Evolutionary conservation across 306 rosid genomes (phyloP).

Genomic region (Myrica gale): DNA sequence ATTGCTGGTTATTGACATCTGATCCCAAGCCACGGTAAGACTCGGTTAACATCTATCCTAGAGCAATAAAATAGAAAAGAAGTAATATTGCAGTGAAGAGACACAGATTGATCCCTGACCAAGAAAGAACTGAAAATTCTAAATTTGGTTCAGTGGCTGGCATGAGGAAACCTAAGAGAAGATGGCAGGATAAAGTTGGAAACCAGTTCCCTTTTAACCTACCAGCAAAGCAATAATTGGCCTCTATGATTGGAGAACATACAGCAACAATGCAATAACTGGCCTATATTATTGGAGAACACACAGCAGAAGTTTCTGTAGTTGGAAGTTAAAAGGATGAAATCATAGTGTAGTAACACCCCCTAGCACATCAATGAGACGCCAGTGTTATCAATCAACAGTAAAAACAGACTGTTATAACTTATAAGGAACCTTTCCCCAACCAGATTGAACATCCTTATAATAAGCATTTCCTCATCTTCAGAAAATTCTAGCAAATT

Average conservation of each 20-base stretch:
- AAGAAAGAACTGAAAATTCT: neutral
- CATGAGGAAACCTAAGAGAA: neutral
- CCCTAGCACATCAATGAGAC: neutral
- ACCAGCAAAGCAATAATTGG: neutral
- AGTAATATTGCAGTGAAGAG: neutral
- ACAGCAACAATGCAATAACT: neutral
- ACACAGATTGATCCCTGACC: neutral
- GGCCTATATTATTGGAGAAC: neutral
- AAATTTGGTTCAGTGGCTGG: too few relatives aligned
- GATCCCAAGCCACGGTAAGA: neutral
- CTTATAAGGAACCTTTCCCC: neutral
- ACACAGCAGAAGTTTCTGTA: neutral
- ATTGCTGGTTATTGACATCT: neutral
- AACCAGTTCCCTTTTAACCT: conserved; percentile 2
- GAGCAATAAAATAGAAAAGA: neutral
- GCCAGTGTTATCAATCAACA: neutral
- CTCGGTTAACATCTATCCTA: neutral
- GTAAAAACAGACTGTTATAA: neutral
- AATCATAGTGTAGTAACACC: neutral
- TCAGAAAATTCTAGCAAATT: neutral
- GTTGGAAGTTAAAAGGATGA: neutral
- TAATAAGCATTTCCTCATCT: neutral
- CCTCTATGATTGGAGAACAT: neutral
- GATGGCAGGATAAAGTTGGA: neutral
- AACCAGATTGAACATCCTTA: conserved; percentile 1